Percentiles rank a stretch among this genome's conserved stretches.
phyloP scores from a whole-genome alignment of 2,329 filamentous ascomycete genomes.

The Dothiorella sarmentorum region DNA sequence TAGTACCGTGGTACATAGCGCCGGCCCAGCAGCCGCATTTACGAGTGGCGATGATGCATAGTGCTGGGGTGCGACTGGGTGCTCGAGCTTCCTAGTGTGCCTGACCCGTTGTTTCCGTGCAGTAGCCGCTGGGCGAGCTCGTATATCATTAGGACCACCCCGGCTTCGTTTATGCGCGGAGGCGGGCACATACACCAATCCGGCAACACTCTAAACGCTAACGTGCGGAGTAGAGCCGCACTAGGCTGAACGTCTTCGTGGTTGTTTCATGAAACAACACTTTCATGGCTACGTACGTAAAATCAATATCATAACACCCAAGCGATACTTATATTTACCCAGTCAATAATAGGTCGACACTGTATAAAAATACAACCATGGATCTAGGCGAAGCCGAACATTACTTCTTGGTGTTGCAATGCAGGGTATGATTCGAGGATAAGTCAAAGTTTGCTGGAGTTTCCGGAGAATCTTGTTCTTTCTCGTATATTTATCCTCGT shows the following conservation, averaged over 20 bases:
- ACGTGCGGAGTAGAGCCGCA: slow-evolving; percentile 10
- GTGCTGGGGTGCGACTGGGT: not conserved
- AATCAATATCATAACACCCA: no score
- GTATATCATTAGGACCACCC: not conserved
- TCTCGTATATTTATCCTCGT: no score
- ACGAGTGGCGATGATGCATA: not conserved
- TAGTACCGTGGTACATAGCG: not conserved
- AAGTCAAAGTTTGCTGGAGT: no score
- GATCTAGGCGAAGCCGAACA: no score
- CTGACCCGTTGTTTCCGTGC: not conserved
- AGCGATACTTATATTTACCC: no score
- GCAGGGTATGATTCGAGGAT: no score
- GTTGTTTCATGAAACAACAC: no score
- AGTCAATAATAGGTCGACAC: no score
- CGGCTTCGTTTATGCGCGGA: not conserved
- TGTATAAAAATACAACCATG: no score
- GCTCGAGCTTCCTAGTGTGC: not conserved
- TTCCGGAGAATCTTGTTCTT: no score
- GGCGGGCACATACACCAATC: not conserved
- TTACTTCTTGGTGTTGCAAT: no score
- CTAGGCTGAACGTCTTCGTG: not conserved
- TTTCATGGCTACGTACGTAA: no score
- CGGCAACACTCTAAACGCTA: not conserved
- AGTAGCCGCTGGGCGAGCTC: not conserved
- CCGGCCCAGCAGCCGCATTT: not conserved